Conservation (phyloP, 768 basidiomycete species). For the Tricholomella constricta region DNA sequence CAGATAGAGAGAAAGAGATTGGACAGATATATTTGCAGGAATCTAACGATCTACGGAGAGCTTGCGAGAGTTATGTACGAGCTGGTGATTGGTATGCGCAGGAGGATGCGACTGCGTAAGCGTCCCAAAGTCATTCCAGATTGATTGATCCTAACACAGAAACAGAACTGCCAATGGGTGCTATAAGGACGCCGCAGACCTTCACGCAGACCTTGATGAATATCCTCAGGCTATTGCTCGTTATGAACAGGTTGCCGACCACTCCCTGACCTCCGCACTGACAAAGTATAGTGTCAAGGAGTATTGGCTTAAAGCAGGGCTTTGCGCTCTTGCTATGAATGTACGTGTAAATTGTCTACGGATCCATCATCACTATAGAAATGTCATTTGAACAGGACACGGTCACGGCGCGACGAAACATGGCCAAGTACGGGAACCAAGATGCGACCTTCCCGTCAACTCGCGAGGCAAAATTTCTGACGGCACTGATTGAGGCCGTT, state of each 20-base stretch:
- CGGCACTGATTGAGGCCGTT: constrained; percentile 73
- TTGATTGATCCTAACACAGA: not conserved
- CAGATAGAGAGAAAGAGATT: constrained; percentile 97
- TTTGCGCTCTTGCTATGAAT: constrained; percentile 87
- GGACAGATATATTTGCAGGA: constrained; percentile 92
- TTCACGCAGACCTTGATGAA: constrained; percentile 87
- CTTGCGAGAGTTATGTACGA: constrained; percentile 87
- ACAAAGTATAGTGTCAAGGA: constrained; percentile 99
- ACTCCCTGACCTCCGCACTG: constrained; percentile 75
- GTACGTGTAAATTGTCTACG: constrained; percentile 48
- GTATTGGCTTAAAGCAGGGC: constrained; percentile 85
- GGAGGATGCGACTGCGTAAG: constrained; percentile 95
- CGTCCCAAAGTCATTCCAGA: not conserved
- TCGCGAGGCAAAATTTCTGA: constrained; percentile 89
- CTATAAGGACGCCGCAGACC: constrained; percentile 95
- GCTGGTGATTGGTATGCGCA: constrained; percentile 98
- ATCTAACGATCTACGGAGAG: constrained; percentile 73
- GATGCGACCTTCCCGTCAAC: constrained; percentile 87
- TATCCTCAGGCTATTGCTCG: constrained; percentile 83
- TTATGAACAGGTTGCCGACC: constrained; percentile 89
- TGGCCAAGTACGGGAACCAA: constrained; percentile 74
- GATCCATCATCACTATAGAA: not conserved
- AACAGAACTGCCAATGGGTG: constrained; percentile 91
- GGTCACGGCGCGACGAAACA: constrained; percentile 79
- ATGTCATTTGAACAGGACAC: constrained; percentile 59